Conservation (phyloP, 2,329 filamentous ascomycete genomes). For the Neopestalotiopsis sp. region DNA sequence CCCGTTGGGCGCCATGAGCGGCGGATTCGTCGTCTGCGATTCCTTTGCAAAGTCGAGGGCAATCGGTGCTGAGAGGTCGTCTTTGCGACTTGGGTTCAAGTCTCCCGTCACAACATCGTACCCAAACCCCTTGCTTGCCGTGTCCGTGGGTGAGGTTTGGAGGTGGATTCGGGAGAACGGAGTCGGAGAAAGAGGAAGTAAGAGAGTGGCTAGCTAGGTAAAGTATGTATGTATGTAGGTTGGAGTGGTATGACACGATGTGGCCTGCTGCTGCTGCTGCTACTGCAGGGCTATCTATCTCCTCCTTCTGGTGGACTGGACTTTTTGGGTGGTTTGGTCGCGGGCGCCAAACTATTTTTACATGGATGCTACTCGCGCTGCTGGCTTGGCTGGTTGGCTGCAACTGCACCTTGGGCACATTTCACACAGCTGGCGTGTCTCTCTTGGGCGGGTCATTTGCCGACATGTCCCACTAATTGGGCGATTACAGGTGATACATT, state of each 20-base stretch:
- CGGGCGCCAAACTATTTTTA: slow-evolving; percentile 19
- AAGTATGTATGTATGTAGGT: neutral
- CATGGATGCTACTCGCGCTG: neutral
- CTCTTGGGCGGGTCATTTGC: slow-evolving; percentile 2
- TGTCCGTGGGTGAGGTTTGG: neutral
- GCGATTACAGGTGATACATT: neutral
- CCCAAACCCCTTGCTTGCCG: neutral
- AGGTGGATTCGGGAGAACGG: neutral
- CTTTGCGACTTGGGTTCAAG: slow-evolving; percentile 5
- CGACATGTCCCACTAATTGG: neutral
- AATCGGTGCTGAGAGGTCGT: neutral
- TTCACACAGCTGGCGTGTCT: slow-evolving; percentile 8
- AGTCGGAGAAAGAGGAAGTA: neutral
- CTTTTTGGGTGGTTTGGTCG: slow-evolving; percentile 1
- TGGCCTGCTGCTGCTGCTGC: slow-evolving; percentile 1
- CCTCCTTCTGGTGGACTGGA: neutral
- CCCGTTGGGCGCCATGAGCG: slow-evolving; percentile 35
- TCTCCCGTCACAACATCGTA: slow-evolving; percentile 10
- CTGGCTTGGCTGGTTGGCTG: neutral
- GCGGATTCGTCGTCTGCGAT: neutral
- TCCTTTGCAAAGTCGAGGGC: neutral
- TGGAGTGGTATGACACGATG: neutral
- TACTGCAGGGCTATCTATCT: slow-evolving; percentile 6
- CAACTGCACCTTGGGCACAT: neutral
- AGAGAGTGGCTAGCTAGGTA: neutral